phyloP scores from a whole-genome alignment of 2,329 filamentous ascomycete species.

The Calycina herbarum region DNA sequence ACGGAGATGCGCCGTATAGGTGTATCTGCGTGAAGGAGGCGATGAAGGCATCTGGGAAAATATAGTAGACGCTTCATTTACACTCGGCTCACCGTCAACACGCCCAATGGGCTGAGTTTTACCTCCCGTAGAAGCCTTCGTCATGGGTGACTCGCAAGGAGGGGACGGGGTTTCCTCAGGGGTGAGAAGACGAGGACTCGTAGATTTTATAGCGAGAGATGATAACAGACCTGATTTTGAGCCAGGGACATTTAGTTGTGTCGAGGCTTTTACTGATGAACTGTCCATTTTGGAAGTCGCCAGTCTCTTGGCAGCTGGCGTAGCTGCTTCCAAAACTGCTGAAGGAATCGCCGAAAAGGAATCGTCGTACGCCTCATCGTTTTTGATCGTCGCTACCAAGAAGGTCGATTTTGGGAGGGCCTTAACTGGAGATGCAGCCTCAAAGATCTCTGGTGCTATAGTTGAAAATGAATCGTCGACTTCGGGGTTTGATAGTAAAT shows the following conservation, averaged over 20 bases:
- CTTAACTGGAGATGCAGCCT: slow-evolving; percentile 26
- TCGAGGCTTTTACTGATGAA: background rate
- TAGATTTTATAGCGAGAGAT: slow-evolving; percentile 10
- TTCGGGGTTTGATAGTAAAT: slow-evolving; percentile 16
- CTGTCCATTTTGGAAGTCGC: slow-evolving; percentile 6
- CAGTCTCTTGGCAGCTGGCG: slow-evolving; percentile 22
- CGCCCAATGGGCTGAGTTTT: background rate
- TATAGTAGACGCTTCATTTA: slow-evolving; percentile 23
- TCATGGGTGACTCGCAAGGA: slow-evolving; percentile 5
- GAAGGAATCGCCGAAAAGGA: slow-evolving; percentile 30
- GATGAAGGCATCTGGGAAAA: slow-evolving; percentile 35
- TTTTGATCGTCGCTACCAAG: slow-evolving; percentile 9
- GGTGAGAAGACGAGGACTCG: slow-evolving; percentile 28
- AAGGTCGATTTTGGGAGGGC: slow-evolving; percentile 7
- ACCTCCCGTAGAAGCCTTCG: background rate
- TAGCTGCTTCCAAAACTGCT: slow-evolving; percentile 21
- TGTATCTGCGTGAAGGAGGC: slow-evolving; percentile 35
- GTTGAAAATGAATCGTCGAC: slow-evolving; percentile 27
- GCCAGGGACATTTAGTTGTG: slow-evolving; percentile 16
- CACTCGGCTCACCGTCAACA: background rate
- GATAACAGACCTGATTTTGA: slow-evolving; percentile 13
- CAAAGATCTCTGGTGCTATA: slow-evolving; percentile 24
- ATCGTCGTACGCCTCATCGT: slow-evolving; percentile 27
- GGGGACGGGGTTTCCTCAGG: slow-evolving; percentile 38
- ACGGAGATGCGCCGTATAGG: slow-evolving; percentile 34